These are phyloP conservation scores for Pseudogymnoascus sp. DNA, from an alignment of 2,329 filamentous ascomycete species.

Conservation along the genomic window DNA sequence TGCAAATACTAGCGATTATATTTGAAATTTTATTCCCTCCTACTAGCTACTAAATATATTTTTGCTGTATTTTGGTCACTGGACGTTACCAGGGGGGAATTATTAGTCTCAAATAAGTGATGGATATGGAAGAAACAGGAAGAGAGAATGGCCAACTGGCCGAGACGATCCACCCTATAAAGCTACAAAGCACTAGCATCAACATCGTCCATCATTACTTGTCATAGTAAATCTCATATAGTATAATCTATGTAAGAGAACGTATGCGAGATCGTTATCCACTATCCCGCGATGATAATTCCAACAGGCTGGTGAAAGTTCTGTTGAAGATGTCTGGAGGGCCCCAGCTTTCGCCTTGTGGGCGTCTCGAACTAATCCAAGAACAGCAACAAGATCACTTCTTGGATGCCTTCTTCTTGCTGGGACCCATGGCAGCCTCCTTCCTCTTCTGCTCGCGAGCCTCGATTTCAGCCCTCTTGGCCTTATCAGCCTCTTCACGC, in stretches of 20 bases:
- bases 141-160: not conserved
- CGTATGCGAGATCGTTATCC: constrained; percentile 3
- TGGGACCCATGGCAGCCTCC: constrained; percentile 26
- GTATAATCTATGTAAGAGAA: constrained; percentile 8
- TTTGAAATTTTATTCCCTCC: too few species aligned
- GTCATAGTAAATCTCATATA: constrained; percentile 7
- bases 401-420: constrained; percentile 21
- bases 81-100: too few species aligned
- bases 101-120: not conserved
- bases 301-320: not conserved
- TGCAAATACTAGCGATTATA: not conserved
- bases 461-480: constrained; percentile 39
- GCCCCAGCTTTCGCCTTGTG: not conserved
- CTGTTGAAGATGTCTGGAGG: not conserved
- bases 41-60: too few species aligned
- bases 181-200: not conserved
- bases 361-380: not conserved
- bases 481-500: constrained; percentile 30
- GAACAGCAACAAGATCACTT: constrained; percentile 15
- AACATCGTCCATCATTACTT: not conserved
- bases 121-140: not conserved
- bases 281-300: not conserved
- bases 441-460: constrained; percentile 36
- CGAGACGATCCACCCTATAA: not conserved
- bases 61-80: too few species aligned